phyloP scores from a whole-genome alignment of 2,329 filamentous ascomycete genomes.

The Cladophialophora psammophila region DNA sequence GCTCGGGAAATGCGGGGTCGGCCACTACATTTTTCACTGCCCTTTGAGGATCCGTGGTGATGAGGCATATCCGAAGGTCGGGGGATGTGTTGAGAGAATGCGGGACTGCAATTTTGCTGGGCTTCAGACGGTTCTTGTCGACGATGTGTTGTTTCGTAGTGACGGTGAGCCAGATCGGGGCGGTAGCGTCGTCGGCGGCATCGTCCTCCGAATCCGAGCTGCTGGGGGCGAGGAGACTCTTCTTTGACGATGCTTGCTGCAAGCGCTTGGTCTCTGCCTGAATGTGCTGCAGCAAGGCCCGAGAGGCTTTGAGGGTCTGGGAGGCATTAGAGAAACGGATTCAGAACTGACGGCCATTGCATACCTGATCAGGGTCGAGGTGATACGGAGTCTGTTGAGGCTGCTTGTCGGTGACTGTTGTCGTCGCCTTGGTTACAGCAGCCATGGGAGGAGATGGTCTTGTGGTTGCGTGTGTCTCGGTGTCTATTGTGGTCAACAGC shows the following conservation, averaged over 20 bases:
- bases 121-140: conserved; percentile 81
- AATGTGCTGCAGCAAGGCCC: conserved; percentile 66
- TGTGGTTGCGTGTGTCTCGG: background rate
- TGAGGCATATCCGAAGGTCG: conserved; percentile 78
- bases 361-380: conserved; percentile 56
- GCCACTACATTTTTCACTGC: conserved; percentile 88
- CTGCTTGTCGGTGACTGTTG: conserved; percentile 17
- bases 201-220: conserved; percentile 57
- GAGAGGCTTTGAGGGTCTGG: conserved; percentile 66
- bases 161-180: conserved; percentile 67
- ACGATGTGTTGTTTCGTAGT: conserved; percentile 72
- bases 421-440: conserved; percentile 14
- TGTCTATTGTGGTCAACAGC: no score
- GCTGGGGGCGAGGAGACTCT: conserved; percentile 60
- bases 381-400: conserved; percentile 51
- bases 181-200: conserved; percentile 56
- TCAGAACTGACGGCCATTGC: background rate
- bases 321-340: background rate
- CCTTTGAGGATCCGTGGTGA: conserved; percentile 82
- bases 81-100: conserved; percentile 74
- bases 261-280: conserved; percentile 58
- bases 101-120: conserved; percentile 79
- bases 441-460: conserved; percentile 15
- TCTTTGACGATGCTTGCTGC: conserved; percentile 58
- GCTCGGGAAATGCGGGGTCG: conserved; percentile 72